phyloP scores from a whole-genome alignment of 2,329 filamentous ascomycete species.

The Aciculosporium take region DNA sequence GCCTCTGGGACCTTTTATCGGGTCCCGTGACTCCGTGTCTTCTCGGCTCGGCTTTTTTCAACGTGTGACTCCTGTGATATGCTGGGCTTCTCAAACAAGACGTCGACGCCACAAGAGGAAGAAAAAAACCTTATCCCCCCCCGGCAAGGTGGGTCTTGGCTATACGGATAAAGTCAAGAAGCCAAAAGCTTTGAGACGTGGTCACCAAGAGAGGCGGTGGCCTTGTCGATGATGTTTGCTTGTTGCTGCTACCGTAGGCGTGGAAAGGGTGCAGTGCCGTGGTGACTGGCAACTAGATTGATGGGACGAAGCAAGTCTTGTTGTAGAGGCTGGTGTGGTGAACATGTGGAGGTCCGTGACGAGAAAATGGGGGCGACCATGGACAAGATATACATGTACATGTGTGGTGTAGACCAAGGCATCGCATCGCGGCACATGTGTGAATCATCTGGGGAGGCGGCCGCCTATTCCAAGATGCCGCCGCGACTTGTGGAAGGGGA shows the following conservation, averaged over 20 bases:
- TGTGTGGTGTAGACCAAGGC: too few species aligned
- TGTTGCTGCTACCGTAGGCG: too few species aligned
- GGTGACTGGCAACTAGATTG: too few species aligned
- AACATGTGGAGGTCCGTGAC: background rate
- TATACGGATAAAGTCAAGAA: too few species aligned
- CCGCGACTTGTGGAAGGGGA: background rate
- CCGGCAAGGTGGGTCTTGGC: too few species aligned
- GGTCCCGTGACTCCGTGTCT: background rate
- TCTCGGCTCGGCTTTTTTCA: slow-evolving; percentile 1
- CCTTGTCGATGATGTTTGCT: too few species aligned
- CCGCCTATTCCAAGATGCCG: too few species aligned
- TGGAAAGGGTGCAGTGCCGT: too few species aligned
- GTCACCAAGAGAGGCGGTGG: too few species aligned
- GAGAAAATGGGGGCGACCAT: slow-evolving; percentile 2
- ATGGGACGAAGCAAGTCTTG: background rate
- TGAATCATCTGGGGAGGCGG: slow-evolving; percentile 10
- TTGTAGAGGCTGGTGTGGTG: background rate
- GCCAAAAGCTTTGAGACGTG: too few species aligned
- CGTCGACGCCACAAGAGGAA: too few species aligned
- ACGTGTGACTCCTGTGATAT: background rate
- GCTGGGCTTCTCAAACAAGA: background rate
- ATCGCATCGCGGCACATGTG: slow-evolving; percentile 12
- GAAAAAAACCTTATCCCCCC: too few species aligned
- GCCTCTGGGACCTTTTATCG: background rate
- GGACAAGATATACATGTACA: slow-evolving; percentile 11